phyloP scores from a whole-genome alignment of 2,329 filamentous ascomycete species.

The Colletotrichum orchidophilum region DNA sequence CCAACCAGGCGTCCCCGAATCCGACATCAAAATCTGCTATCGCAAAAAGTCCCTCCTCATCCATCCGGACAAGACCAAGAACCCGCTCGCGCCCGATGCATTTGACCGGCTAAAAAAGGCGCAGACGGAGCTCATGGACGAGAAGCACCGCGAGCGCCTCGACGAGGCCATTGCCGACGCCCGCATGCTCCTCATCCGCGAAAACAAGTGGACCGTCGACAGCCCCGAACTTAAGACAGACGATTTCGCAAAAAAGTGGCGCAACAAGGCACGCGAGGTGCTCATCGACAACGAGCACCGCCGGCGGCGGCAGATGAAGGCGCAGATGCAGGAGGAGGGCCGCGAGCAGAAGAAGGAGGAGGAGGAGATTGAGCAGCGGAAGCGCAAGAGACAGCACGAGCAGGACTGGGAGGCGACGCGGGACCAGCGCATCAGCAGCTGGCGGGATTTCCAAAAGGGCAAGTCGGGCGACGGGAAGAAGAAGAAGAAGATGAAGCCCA shows the following conservation, averaged over 20 bases:
- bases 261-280: slow-evolving; percentile 88
- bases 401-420: slow-evolving; percentile 94
- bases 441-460: slow-evolving; percentile 90
- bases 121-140: slow-evolving; percentile 89
- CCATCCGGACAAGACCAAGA: slow-evolving; percentile 97
- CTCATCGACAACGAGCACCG: slow-evolving; percentile 93
- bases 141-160: slow-evolving; percentile 86
- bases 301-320: slow-evolving; percentile 85
- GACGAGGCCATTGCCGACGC: slow-evolving; percentile 97
- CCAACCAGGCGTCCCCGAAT: slow-evolving; percentile 92
- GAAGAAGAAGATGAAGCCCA: slow-evolving; percentile 74
- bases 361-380: slow-evolving; percentile 81
- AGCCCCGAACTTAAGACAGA: slow-evolving; percentile 86
- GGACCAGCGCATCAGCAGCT: slow-evolving; percentile 91
- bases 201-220: slow-evolving; percentile 92
- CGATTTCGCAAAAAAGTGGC: slow-evolving; percentile 86
- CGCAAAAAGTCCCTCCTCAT: slow-evolving; percentile 99
- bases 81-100: slow-evolving; percentile 89
- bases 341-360: slow-evolving; percentile 87
- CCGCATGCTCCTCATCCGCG: slow-evolving; percentile 91
- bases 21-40: slow-evolving; percentile 94
- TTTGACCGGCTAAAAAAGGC: slow-evolving; percentile 98
- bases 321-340: slow-evolving; percentile 96
- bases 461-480: slow-evolving; percentile 59
- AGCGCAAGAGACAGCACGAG: slow-evolving; percentile 90